A percentile compares a stretch with the other conserved stretches of the same genome.
phyloP scores from a whole-genome alignment of 805 yeast species.

The Candida ficus region DNA sequence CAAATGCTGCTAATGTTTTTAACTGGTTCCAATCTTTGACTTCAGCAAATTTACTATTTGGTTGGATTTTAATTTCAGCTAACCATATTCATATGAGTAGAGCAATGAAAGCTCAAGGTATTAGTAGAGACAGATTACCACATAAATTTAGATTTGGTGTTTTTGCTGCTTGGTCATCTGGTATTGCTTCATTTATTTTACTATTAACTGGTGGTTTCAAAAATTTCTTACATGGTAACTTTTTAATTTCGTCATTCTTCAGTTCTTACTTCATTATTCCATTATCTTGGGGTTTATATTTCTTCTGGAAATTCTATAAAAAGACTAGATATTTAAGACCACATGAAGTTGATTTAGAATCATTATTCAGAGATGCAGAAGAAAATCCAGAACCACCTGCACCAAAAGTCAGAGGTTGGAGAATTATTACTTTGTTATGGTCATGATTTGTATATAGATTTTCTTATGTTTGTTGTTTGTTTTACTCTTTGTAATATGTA shows the following conservation, averaged over 20 bases:
- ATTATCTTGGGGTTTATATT: constrained; percentile 23
- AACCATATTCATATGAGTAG: constrained; percentile 27
- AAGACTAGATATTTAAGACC: constrained; percentile 29
- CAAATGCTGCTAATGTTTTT: constrained; percentile 27
- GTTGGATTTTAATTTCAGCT: constrained; percentile 27
- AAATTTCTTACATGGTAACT: constrained; percentile 28
- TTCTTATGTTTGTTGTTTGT: no score
- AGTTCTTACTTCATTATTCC: constrained; percentile 19
- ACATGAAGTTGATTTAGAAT: constrained; percentile 35
- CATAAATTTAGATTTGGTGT: constrained; percentile 25
- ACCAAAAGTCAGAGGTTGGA: constrained; percentile 13
- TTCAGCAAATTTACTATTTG: constrained; percentile 26
- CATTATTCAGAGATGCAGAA: constrained; percentile 25
- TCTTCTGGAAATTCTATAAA: constrained; percentile 30
- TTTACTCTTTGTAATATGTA: no score
- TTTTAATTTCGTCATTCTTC: constrained; percentile 7
- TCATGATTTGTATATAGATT: no score
- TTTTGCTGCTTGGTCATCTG: constrained; percentile 28
- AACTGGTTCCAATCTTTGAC: constrained; percentile 30
- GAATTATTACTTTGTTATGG: constrained; percentile 12
- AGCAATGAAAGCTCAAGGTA: constrained; percentile 37
- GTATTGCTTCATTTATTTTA: constrained; percentile 21
- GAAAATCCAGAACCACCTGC: constrained; percentile 25
- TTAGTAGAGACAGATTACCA: constrained; percentile 29
- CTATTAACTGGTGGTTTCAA: constrained; percentile 32